Evolutionary conservation across 2,329 filamentous ascomycete species (phyloP).

Genomic region (Colletotrichum tropicicola): DNA sequence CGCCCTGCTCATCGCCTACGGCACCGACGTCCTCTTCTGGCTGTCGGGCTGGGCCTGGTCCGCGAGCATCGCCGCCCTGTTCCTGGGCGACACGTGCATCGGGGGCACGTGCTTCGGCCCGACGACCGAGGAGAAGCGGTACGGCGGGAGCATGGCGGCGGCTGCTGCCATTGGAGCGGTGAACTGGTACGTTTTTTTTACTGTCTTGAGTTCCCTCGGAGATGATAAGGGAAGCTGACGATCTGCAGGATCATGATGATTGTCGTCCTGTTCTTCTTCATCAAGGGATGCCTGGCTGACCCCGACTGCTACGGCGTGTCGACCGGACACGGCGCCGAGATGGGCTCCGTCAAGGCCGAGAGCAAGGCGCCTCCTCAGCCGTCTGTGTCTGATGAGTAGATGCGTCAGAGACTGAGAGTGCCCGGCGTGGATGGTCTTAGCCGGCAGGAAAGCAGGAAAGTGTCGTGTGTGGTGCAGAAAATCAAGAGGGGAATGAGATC

Average conservation of each 20-base stretch:
- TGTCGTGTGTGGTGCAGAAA: not conserved
- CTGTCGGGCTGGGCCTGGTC: constrained; percentile 53
- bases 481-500: not conserved
- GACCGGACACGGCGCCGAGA: constrained; percentile 35
- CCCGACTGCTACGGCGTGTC: constrained; percentile 24
- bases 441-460: not conserved
- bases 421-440: not conserved
- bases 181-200: constrained; percentile 42
- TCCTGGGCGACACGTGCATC: constrained; percentile 31
- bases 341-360: constrained; percentile 38
- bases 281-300: constrained; percentile 41
- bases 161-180: constrained; percentile 51
- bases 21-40: constrained; percentile 53
- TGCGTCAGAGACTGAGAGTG: no score
- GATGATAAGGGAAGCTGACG: not conserved
- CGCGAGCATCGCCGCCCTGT: constrained; percentile 42
- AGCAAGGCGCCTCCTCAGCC: constrained; percentile 7
- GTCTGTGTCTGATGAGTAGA: not conserved
- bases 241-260: constrained; percentile 46
- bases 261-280: constrained; percentile 48
- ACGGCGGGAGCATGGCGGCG: constrained; percentile 45
- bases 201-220: not conserved
- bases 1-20: constrained; percentile 44
- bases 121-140: constrained; percentile 30
- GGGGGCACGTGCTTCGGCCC: constrained; percentile 33